Evolutionary conservation across 2,329 filamentous ascomycete species (phyloP).

Genomic region (Elsinoe necatrix): DNA sequence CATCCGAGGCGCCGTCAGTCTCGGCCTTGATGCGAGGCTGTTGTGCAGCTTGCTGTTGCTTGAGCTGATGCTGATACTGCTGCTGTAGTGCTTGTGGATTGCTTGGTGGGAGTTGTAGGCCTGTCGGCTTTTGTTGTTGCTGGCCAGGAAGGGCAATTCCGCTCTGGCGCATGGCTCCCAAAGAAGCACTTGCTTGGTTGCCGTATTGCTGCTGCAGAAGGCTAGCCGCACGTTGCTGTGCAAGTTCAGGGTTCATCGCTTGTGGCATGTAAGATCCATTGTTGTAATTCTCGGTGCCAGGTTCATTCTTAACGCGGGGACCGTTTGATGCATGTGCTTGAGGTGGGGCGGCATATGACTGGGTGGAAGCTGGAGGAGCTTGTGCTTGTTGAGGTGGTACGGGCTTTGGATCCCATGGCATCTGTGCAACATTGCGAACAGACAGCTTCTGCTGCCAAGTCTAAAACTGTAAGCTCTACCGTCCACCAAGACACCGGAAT

Average conservation of each 20-base stretch:
- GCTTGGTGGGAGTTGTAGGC: slow-evolving; percentile 29
- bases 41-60: slow-evolving; percentile 27
- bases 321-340: slow-evolving; percentile 26
- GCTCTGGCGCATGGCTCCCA: slow-evolving; percentile 49
- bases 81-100: slow-evolving; percentile 33
- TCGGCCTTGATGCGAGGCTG: slow-evolving; percentile 31
- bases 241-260: slow-evolving; percentile 36
- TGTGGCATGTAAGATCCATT: slow-evolving; percentile 21
- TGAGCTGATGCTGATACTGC: slow-evolving; percentile 31
- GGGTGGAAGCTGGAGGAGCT: slow-evolving; percentile 20
- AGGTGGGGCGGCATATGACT: slow-evolving; percentile 31
- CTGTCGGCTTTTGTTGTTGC: slow-evolving; percentile 27
- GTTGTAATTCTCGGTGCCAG: slow-evolving; percentile 30
- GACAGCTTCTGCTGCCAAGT: slow-evolving; percentile 92
- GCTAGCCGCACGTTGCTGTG: slow-evolving; percentile 47
- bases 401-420: slow-evolving; percentile 90
- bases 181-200: slow-evolving; percentile 55
- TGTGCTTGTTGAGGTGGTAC: slow-evolving; percentile 44
- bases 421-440: slow-evolving; percentile 71
- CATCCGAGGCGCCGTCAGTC: slow-evolving; percentile 18
- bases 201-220: slow-evolving; percentile 53
- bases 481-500: background rate
- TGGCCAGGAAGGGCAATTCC: slow-evolving; percentile 20
- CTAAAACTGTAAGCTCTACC: slow-evolving; percentile 39
- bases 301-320: slow-evolving; percentile 47